phyloP scores from a whole-genome alignment of 129 eudicot genomes.

The Smallanthus sonchifolius region DNA sequence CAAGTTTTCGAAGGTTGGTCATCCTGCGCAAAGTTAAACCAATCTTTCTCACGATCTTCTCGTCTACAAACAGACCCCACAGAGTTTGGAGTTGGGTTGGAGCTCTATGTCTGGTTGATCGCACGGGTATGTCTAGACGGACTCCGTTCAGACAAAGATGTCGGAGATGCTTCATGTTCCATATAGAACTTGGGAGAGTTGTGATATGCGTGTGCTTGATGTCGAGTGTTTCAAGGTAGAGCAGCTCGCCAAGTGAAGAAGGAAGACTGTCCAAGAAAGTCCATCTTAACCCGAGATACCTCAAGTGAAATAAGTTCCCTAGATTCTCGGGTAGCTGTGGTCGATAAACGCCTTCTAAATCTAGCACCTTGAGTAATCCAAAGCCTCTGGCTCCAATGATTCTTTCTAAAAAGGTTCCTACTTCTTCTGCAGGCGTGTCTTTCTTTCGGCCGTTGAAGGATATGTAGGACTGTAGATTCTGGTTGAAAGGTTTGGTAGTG shows the following conservation, averaged over 20 bases:
- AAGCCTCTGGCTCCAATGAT: constrained; percentile 29
- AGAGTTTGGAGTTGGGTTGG: constrained; percentile 32
- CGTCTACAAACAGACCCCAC: constrained; percentile 32
- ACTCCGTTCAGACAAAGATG: constrained; percentile 31
- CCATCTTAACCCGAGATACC: constrained; percentile 31
- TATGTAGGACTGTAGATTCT: constrained; percentile 26
- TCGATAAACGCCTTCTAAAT: constrained; percentile 31
- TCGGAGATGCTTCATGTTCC: constrained; percentile 31
- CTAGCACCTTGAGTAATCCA: constrained; percentile 32
- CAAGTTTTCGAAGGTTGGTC: constrained; percentile 29
- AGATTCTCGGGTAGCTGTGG: constrained; percentile 26
- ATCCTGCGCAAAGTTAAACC: constrained; percentile 18
- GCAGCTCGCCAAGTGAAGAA: constrained; percentile 30
- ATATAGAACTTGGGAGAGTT: constrained; percentile 32
- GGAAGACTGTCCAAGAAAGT: constrained; percentile 36
- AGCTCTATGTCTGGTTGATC: constrained; percentile 12
- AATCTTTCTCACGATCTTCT: constrained; percentile 19
- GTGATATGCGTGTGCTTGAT: constrained; percentile 35
- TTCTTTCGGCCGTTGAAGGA: constrained; percentile 31
- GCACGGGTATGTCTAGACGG: constrained; percentile 18
- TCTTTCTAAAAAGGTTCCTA: constrained; percentile 24
- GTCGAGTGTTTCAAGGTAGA: constrained; percentile 33
- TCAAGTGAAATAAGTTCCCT: constrained; percentile 24
- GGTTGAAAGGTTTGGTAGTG: constrained; percentile 9
- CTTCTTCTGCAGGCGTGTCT: constrained; percentile 29